A percentile compares a stretch with the other conserved stretches of the same genome.
phyloP scores from a whole-genome alignment of 495 filamentous ascomycete genomes.

The Endocarpon pusillum region DNA sequence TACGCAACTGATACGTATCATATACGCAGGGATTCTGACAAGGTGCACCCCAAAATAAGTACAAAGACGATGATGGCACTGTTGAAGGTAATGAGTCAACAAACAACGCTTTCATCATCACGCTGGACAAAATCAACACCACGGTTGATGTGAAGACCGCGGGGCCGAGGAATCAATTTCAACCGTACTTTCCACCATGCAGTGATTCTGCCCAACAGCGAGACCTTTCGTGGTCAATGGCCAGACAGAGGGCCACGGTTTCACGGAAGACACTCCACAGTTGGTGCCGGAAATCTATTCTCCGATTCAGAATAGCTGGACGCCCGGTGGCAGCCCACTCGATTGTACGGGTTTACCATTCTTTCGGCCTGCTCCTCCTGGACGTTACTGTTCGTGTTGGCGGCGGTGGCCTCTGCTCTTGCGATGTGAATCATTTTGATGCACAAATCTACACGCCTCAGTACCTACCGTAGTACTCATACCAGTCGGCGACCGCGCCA shows the following conservation, averaged over 20 bases:
- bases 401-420: constrained; percentile 36
- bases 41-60: too few species aligned
- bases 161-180: too few species aligned
- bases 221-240: constrained; percentile 39
- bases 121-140: too few species aligned
- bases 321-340: too few species aligned
- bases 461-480: constrained; percentile 37
- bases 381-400: constrained; percentile 37
- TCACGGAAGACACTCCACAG: constrained; percentile 25
- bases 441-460: constrained; percentile 38
- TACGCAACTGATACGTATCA: too few species aligned
- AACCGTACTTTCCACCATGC: constrained; percentile 37
- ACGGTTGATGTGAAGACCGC: too few species aligned
- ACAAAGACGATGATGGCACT: too few species aligned
- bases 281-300: constrained; percentile 4
- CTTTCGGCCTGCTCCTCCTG: constrained; percentile 33
- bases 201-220: constrained; percentile 39
- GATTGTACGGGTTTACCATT: constrained; percentile 47
- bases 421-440: constrained; percentile 39
- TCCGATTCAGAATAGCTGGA: constrained; percentile 1
- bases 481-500: constrained; percentile 20
- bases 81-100: constrained; percentile 16
- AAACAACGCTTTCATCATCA: constrained; percentile 23
- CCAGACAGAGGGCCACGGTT: constrained; percentile 26
- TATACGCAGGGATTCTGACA: too few species aligned